phyloP scores from a whole-genome alignment of 2,329 filamentous ascomycete species.

The Microdochium bolleyi region DNA sequence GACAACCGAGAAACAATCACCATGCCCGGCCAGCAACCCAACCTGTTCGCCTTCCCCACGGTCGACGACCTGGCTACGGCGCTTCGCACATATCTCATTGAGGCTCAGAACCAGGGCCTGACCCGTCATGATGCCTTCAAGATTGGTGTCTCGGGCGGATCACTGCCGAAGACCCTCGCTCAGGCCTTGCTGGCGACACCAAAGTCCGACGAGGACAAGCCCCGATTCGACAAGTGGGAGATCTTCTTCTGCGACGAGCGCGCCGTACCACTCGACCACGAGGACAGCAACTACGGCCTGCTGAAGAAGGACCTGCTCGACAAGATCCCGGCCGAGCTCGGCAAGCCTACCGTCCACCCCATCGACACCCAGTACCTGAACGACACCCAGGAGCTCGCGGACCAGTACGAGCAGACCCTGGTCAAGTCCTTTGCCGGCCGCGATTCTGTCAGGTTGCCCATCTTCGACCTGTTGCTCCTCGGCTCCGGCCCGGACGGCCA shows the following conservation, averaged over 20 bases:
- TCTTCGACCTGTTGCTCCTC: slow-evolving; percentile 89
- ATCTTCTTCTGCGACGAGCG: slow-evolving; percentile 99
- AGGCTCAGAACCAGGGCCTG: slow-evolving; percentile 72
- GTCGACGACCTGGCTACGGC: slow-evolving; percentile 63
- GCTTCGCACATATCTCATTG: slow-evolving; percentile 75
- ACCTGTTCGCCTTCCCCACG: slow-evolving; percentile 74
- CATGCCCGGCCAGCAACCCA: slow-evolving; percentile 49
- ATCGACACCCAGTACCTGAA: slow-evolving; percentile 61
- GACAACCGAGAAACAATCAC: slow-evolving; percentile 10
- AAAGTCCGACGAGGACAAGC: slow-evolving; percentile 45
- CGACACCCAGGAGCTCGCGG: slow-evolving; percentile 85
- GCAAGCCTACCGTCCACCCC: slow-evolving; percentile 65
- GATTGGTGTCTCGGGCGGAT: slow-evolving; percentile 87
- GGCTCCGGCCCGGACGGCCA: slow-evolving; percentile 95
- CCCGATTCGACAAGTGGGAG: slow-evolving; percentile 85
- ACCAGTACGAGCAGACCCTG: slow-evolving; percentile 84
- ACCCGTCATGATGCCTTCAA: slow-evolving; percentile 80
- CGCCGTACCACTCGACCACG: slow-evolving; percentile 82
- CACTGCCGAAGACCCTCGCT: slow-evolving; percentile 80
- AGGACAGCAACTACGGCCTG: slow-evolving; percentile 89
- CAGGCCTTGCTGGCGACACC: slow-evolving; percentile 64
- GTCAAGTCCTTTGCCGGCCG: slow-evolving; percentile 81
- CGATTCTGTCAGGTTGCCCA: slow-evolving; percentile 88
- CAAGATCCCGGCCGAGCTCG: slow-evolving; percentile 66
- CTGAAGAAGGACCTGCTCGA: slow-evolving; percentile 82